Conservation (phyloP, 805 yeast species). For the Candida sakaeoensis region DNA sequence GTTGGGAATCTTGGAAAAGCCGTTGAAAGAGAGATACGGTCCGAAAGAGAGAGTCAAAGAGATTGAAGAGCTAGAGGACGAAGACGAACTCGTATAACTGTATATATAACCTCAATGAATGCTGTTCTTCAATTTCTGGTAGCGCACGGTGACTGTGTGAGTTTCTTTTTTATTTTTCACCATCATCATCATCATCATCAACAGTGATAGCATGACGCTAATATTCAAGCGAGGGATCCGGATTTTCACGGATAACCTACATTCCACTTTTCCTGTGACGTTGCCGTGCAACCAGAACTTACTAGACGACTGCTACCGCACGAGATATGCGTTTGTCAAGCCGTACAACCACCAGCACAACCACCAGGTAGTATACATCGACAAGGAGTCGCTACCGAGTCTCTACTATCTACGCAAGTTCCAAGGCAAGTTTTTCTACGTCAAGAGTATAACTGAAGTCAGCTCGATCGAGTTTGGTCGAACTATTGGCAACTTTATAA, state of each 20-base stretch:
- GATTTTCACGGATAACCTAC: conserved; percentile 4
- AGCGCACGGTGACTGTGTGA: no score
- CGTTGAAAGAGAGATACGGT: conserved; percentile 36
- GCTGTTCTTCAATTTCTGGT: conserved; percentile 1
- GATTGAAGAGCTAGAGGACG: conserved; percentile 40
- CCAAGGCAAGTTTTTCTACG: conserved; percentile 2
- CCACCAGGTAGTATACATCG: conserved; percentile 1
- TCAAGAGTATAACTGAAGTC: background rate
- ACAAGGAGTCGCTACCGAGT: conserved; percentile 1
- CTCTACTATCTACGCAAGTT: background rate
- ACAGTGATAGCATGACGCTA: background rate
- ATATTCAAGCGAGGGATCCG: conserved; percentile 4
- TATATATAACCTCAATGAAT: no score
- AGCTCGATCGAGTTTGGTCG: background rate
- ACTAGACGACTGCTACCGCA: background rate
- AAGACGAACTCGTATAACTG: conserved; percentile 21
- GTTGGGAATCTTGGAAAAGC: conserved; percentile 38
- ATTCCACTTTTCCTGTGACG: background rate
- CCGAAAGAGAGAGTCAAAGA: conserved; percentile 30
- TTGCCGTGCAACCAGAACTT: background rate
- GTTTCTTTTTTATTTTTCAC: background rate
- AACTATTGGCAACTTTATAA: conserved; percentile 1
- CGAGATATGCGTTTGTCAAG: background rate
- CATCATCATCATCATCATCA: background rate
- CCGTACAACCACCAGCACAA: conserved; percentile 4